phyloP scores from a whole-genome alignment of 345 rosid species.

The Citrus unshiu region DNA sequence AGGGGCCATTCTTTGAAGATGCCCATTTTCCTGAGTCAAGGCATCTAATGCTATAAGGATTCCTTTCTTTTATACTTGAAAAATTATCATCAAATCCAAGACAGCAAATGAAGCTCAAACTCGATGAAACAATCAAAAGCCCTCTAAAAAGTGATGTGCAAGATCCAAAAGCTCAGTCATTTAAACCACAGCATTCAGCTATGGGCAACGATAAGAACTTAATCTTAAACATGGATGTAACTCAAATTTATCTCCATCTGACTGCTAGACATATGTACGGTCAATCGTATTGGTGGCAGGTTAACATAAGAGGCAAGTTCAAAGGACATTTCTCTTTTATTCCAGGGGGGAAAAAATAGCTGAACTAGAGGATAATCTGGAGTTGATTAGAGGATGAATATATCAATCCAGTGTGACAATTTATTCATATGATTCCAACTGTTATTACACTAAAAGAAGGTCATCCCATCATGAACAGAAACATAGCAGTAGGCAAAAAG shows the following conservation, averaged over 20 bases:
- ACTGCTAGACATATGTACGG: neutral
- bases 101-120: neutral
- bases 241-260: neutral
- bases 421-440: neutral
- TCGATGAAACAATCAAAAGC: neutral
- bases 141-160: neutral
- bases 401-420: neutral
- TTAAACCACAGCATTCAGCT: neutral
- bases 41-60: constrained; percentile 2
- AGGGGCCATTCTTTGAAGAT: constrained; percentile 65
- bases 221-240: neutral
- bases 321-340: neutral
- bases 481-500: neutral
- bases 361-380: neutral
- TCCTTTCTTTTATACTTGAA: neutral
- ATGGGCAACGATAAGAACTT: neutral
- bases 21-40: constrained; percentile 65
- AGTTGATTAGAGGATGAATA: neutral
- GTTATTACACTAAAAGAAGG: neutral
- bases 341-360: neutral
- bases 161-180: neutral
- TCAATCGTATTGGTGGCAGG: neutral
- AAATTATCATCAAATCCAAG: neutral
- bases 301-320: neutral
- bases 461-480: neutral